A percentile compares a stretch with the other conserved stretches of the same genome.
These are phyloP conservation scores for Paspalum vaginatum DNA, from an alignment of 176 grass and related monocot genomes.

Conservation along the genomic window DNA sequence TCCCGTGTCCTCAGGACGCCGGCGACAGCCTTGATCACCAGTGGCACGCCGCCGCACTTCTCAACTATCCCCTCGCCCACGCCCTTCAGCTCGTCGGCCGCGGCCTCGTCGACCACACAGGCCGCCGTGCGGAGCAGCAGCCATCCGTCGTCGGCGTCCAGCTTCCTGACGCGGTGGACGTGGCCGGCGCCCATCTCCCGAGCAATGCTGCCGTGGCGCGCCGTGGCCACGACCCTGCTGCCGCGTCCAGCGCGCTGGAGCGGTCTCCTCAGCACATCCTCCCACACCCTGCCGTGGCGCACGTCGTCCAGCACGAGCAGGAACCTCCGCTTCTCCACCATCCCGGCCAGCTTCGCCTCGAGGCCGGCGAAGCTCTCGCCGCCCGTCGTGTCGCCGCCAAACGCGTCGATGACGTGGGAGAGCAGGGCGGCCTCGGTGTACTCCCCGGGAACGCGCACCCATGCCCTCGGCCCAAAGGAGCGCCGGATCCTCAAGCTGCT, in stretches of 20 bases:
- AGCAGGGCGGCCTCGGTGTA: constrained; percentile 55
- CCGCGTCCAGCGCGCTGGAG: constrained; percentile 43
- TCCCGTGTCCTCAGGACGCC: constrained; percentile 54
- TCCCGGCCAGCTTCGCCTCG: constrained; percentile 22
- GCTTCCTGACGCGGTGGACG: constrained; percentile 46
- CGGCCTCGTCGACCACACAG: constrained; percentile 9
- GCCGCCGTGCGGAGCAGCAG: constrained; percentile 48
- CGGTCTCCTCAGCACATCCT: constrained; percentile 38
- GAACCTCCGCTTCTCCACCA: constrained; percentile 49
- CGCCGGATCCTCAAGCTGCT: constrained; percentile 53
- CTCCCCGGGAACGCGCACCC: constrained; percentile 46
- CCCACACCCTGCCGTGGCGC: constrained; percentile 51
- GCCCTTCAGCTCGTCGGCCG: constrained; percentile 29
- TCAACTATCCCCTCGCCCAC: constrained; percentile 47
- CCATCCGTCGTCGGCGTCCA: constrained; percentile 54
- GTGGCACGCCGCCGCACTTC: constrained; percentile 56
- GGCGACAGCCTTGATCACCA: constrained; percentile 59
- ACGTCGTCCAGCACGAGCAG: constrained; percentile 72
- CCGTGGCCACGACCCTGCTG: constrained; percentile 64
- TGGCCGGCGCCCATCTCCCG: constrained; percentile 51
- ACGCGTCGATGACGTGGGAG: constrained; percentile 47
- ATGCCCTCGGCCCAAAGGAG: constrained; percentile 44
- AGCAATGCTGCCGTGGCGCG: constrained; percentile 38
- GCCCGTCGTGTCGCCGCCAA: constrained; percentile 44
- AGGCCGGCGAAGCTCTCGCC: constrained; percentile 39